Base-by-base conservation (phyloP, 176 grass and related monocot genomes). In the Cocos nucifera region DNA sequence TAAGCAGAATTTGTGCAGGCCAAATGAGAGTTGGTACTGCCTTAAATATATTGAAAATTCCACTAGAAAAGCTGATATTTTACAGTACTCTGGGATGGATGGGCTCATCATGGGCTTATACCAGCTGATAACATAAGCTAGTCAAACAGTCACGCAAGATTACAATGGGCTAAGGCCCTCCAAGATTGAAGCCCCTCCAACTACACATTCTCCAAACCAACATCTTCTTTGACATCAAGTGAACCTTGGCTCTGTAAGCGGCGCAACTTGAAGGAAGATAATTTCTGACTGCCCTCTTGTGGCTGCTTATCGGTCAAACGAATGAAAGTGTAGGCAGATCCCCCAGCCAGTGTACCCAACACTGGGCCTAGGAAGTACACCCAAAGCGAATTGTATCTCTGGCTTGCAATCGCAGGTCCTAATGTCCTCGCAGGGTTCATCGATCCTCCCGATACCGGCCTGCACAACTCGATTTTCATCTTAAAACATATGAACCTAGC, bases 371-470 rank as follows among this genome's bases (percentile, higher is more conserved):
- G n/a, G 60, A 98, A 92, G 72, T 98, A 98, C 57, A 98, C 69
- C 93, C 93, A 98, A 15, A 98, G 88, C 6, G 79, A 82, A 3
- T 68, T 17, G 82, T 69, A 98, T 15, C 59, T 29, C 58, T 73
- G 77, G 93, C 88, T 98, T 18, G 88, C 93, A 50, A 98, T 70
- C 66, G 94, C 94, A 56, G 94, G 94, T 14, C 81, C 94, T 62
- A 93, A 79, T 10, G 94, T 92, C 82, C 94, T 76, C 54, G 85
- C 94, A 17, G 94, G 94, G 70, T 98, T 98, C 94, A 93, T 98
- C 49, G 94, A 98, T 72, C 94, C 94, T 53, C 94, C 94, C 2
- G 94, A 98, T 19, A 98, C 66, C 1, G 94, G 74, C 94, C 94
- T 98, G 84, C 84, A 88, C 66, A 44, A 44, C 35, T 44, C 35